Evolutionary conservation across 495 filamentous ascomycete species (phyloP).

Genomic region (Podospora tetraspora): DNA sequence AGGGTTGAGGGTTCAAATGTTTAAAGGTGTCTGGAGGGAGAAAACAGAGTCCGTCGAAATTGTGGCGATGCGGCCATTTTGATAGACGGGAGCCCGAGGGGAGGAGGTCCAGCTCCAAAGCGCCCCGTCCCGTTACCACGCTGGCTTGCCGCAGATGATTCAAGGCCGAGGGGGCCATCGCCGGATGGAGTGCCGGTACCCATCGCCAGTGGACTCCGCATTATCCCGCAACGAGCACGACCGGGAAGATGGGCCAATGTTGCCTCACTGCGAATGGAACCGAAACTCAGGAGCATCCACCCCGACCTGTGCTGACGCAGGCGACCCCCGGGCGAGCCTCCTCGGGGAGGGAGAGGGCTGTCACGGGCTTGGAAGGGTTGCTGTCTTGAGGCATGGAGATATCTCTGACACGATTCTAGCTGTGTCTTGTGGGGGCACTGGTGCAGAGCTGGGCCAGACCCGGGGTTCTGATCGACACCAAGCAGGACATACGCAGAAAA

Average conservation of each 20-base stretch:
- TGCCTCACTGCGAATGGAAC: not conserved
- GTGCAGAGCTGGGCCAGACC: slow-evolving; percentile 11
- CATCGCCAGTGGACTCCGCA: slow-evolving; percentile 9
- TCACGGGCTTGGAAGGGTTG: not conserved
- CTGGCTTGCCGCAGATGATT: not conserved
- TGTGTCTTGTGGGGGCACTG: slow-evolving; percentile 14
- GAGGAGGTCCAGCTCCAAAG: not conserved
- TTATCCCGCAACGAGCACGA: slow-evolving; percentile 11
- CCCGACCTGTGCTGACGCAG: not conserved
- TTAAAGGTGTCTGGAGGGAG: not conserved
- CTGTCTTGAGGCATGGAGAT: not conserved
- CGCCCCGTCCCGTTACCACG: not conserved
- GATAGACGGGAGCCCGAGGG: slow-evolving; percentile 11
- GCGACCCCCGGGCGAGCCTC: too few relatives aligned
- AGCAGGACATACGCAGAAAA: not conserved
- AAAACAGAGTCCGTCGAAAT: not conserved
- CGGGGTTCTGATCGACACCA: slow-evolving; percentile 1
- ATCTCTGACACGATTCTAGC: slow-evolving; percentile 20
- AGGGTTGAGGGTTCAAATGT: not conserved
- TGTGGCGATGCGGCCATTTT: slow-evolving; percentile 16
- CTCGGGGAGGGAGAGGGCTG: not conserved
- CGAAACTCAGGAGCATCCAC: not conserved
- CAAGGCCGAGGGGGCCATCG: slow-evolving; percentile 6
- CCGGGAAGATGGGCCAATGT: not conserved
- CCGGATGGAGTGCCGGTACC: not conserved